Evolutionary conservation across 164 flowering plant genomes (phyloP).

Genomic region (Stephania yunnanensis): DNA sequence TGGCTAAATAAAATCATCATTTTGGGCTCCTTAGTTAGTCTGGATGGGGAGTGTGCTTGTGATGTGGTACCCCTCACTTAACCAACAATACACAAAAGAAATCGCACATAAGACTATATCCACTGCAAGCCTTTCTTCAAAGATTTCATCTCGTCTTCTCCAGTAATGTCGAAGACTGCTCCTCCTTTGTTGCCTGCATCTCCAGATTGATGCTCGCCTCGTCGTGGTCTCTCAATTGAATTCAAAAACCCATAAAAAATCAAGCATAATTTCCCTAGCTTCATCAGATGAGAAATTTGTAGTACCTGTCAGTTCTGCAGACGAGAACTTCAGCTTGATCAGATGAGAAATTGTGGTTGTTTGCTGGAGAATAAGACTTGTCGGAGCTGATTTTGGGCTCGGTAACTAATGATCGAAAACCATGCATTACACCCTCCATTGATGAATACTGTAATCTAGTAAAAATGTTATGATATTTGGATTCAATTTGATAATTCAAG

Average conservation of each 20-base stretch:
- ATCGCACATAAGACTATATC: too few relatives aligned
- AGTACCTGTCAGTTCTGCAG: conserved; percentile 30
- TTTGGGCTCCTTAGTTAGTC: too few relatives aligned
- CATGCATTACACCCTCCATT: conserved; percentile 18
- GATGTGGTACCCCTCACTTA: too few relatives aligned
- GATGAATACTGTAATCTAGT: not conserved
- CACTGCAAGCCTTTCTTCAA: too few relatives aligned
- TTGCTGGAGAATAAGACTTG: conserved; percentile 5
- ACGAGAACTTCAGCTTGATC: conserved; percentile 29
- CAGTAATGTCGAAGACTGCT: too few relatives aligned
- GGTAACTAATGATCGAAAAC: conserved; percentile 5
- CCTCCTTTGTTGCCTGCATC: too few relatives aligned
- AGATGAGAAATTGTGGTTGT: conserved; percentile 19
- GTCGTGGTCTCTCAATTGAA: too few relatives aligned
- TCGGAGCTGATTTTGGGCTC: not conserved
- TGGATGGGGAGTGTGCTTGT: too few relatives aligned
- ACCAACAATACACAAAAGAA: too few relatives aligned
- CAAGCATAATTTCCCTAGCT: not conserved
- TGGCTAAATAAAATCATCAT: too few relatives aligned
- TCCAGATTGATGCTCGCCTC: too few relatives aligned
- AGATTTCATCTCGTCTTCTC: too few relatives aligned
- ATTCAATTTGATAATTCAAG: not conserved
- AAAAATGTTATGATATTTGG: not conserved
- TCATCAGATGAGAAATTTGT: not conserved
- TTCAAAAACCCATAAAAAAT: not conserved